These are phyloP conservation scores for Sphagnum magellanicum DNA, from an alignment of 228 moss, liverwort and hornwort species.

Conservation along the genomic window DNA sequence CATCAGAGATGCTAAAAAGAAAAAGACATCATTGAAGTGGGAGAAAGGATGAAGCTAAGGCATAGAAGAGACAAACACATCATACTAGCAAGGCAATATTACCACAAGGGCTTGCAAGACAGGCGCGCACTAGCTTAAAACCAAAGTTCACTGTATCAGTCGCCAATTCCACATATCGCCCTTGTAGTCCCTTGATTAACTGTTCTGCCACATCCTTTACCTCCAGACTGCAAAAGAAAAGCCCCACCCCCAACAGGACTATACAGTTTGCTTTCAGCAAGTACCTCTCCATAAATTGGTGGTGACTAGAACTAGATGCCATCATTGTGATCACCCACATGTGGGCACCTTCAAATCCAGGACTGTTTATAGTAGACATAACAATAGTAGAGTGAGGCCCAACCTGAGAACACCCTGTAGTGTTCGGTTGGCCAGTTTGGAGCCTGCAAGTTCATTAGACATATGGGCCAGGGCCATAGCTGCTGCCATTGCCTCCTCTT, in stretches of 20 bases:
- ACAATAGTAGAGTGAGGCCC: not conserved
- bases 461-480: slow-evolving; percentile 33
- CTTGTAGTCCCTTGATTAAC: slow-evolving; percentile 35
- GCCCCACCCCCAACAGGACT: not conserved
- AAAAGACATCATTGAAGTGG: no score
- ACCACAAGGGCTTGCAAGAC: slow-evolving; percentile 48
- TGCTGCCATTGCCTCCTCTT: slow-evolving; percentile 34
- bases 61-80: no score
- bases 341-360: no score
- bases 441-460: slow-evolving; percentile 38
- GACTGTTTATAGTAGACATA: no score
- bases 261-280: no score
- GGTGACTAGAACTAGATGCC: no score
- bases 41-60: no score
- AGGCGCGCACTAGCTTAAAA: slow-evolving; percentile 51
- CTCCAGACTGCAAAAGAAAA: slow-evolving; percentile 24
- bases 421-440: slow-evolving; percentile 43
- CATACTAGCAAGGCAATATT: not conserved
- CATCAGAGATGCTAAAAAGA: no score
- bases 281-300: no score
- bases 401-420: slow-evolving; percentile 47
- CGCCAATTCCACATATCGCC: slow-evolving; percentile 36
- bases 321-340: no score
- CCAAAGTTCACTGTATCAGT: slow-evolving; percentile 30
- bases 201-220: slow-evolving; percentile 41